These are phyloP conservation scores for Alternaria angustiovoidea DNA, from an alignment of 2,329 filamentous ascomycete species.

Conservation along the genomic window DNA sequence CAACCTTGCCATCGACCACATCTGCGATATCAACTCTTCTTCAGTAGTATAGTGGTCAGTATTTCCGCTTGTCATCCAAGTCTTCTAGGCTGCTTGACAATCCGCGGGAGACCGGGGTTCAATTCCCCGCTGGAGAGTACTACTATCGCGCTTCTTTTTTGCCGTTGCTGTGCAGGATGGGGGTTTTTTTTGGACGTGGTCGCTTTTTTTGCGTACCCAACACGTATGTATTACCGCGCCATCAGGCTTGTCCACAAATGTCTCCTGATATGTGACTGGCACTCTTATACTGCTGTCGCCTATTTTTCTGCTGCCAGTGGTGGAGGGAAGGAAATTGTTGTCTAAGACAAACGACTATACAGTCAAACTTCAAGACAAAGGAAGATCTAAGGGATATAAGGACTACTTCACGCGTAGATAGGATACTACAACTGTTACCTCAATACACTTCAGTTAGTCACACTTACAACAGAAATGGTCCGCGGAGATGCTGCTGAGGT, in stretches of 20 bases:
- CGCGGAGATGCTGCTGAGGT: neutral
- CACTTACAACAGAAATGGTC: neutral
- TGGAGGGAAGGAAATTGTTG: too few relatives aligned
- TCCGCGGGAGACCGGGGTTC: constrained; percentile 2
- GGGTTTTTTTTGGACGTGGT: neutral
- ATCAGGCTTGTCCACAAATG: neutral
- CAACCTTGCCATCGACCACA: neutral
- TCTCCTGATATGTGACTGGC: neutral
- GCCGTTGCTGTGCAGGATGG: neutral
- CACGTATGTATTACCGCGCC: neutral
- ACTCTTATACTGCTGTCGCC: neutral
- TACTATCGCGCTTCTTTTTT: neutral
- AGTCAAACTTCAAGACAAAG: too few relatives aligned
- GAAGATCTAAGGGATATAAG: too few relatives aligned
- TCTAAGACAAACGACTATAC: too few relatives aligned
- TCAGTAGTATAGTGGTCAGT: constrained; percentile 9
- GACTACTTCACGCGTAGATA: too few relatives aligned
- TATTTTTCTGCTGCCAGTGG: neutral
- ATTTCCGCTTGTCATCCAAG: constrained; percentile 5
- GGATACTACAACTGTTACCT: too few relatives aligned
- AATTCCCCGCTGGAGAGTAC: constrained; percentile 6
- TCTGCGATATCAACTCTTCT: constrained; percentile 2
- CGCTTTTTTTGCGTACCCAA: neutral
- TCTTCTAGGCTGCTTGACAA: neutral
- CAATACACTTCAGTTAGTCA: too few relatives aligned